Evolutionary conservation across 345 rosid genomes (phyloP), one percentile per base, ranked within the genome.

Genomic region (Eucalyptus paniculata): DNA sequence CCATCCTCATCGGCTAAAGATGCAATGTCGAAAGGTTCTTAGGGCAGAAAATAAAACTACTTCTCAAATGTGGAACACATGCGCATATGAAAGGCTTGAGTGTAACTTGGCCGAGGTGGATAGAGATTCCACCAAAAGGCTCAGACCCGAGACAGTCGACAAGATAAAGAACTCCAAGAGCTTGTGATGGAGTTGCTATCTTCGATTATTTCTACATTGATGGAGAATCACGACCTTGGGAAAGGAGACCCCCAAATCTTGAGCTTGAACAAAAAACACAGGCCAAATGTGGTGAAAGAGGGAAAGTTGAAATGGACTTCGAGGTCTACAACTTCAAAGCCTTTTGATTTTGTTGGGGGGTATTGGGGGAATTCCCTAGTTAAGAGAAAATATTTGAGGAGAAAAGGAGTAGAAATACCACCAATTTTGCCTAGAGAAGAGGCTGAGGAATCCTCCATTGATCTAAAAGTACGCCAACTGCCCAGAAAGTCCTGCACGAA

Each of bases 201-300:
- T 86, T 86, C 87, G 9, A 90, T 47, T 47, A 47, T 47, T 47
- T 47, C 49, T 47, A 47, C 49, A 47, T 87, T 47, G 87, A 58
- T 58, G 65, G 65, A 58, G 65, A 58, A 58, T 92, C 90, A 90
- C 23, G 89, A 87, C 91, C 86, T 89, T 89, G 92, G 88, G 30
- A 86, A 89, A 80, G 93, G 88, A 86, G 91, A 50, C 17, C 77
- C 42, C 82, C 67, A 86, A 53, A 67, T 28, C 50, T 86, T 83
- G 88, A 93, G 92, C 37, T 88, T 90, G 83, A 90, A 85, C 56
- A 92, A 90, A 89, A 97, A 96, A 91, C 98, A 96, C 89, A 92
- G 99, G 91, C 98, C 98, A 4, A 97, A 95, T 90, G 98, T 97
- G 87, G 87, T 91, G 23, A 93, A 32, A 53, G 99, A 97, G 91